phyloP scores from a whole-genome alignment of 768 basidiomycete genomes.

The Pleurotus ostreatus region DNA sequence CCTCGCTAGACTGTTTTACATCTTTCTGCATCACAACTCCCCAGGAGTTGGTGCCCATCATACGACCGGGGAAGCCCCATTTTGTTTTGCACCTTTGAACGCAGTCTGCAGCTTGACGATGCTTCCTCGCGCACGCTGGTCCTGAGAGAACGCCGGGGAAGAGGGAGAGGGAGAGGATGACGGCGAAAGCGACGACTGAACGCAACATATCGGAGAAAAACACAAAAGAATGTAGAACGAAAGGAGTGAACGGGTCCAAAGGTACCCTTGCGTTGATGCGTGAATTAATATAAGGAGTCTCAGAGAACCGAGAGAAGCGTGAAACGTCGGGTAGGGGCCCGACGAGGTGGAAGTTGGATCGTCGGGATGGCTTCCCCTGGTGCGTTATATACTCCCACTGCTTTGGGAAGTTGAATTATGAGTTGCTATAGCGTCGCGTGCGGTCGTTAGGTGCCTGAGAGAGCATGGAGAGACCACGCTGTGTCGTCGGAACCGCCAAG shows the following conservation, averaged over 20 bases:
- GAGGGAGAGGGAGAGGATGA: slow-evolving; percentile 28
- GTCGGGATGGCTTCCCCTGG: neutral
- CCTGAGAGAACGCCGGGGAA: slow-evolving; percentile 39
- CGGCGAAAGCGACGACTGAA: slow-evolving; percentile 27
- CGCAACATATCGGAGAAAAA: slow-evolving; percentile 17
- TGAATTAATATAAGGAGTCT: slow-evolving; percentile 6
- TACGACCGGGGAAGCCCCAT: slow-evolving; percentile 44
- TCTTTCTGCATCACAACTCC: slow-evolving; percentile 42
- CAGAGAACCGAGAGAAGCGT: slow-evolving; percentile 9
- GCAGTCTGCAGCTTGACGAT: slow-evolving; percentile 31
- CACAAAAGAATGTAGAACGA: slow-evolving; percentile 14
- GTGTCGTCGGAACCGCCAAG: neutral
- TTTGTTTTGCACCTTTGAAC: slow-evolving; percentile 32
- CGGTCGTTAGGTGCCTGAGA: neutral
- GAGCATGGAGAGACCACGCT: neutral
- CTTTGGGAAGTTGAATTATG: neutral
- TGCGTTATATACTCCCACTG: slow-evolving; percentile 1
- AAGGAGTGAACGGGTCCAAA: slow-evolving; percentile 21
- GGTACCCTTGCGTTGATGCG: slow-evolving; percentile 11
- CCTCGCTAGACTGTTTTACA: slow-evolving; percentile 20
- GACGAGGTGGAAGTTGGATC: neutral
- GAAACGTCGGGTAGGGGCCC: neutral
- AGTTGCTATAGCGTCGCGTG: slow-evolving; percentile 7
- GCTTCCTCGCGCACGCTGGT: slow-evolving; percentile 39
- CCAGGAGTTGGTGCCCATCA: slow-evolving; percentile 56